These are phyloP conservation scores for Geotrichum aggregatum DNA, from an alignment of 1,139 yeast species.

Conservation along the genomic window DNA sequence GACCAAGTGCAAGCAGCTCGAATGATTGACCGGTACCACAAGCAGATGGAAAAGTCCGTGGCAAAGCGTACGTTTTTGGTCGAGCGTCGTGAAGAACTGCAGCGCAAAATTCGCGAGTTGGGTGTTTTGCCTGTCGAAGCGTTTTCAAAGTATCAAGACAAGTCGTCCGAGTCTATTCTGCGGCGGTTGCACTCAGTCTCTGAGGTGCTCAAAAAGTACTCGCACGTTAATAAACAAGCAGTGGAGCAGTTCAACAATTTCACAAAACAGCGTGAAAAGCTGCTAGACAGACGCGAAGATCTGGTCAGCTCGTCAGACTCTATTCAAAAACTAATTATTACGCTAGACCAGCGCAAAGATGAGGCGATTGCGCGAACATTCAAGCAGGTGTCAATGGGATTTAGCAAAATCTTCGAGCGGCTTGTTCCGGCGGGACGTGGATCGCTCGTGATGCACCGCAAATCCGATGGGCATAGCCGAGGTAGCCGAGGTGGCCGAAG, in stretches of 20 bases:
- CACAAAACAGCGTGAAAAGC: slow-evolving; percentile 65
- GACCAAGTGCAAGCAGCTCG: slow-evolving; percentile 54
- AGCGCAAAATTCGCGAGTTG: slow-evolving; percentile 69
- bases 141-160: slow-evolving; percentile 47
- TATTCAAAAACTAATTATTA: slow-evolving; percentile 67
- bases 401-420: slow-evolving; percentile 67
- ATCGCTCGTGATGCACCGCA: slow-evolving; percentile 59
- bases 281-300: slow-evolving; percentile 59
- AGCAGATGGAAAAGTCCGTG: slow-evolving; percentile 60
- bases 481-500: slow-evolving; percentile 16
- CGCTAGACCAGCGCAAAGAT: slow-evolving; percentile 72
- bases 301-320: slow-evolving; percentile 67
- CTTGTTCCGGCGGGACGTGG: slow-evolving; percentile 86
- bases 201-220: slow-evolving; percentile 56
- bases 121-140: slow-evolving; percentile 90
- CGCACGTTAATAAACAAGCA: slow-evolving; percentile 86
- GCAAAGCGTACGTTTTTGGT: slow-evolving; percentile 59
- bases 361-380: slow-evolving; percentile 79
- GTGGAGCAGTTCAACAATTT: slow-evolving; percentile 77
- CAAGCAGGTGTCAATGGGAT: slow-evolving; percentile 67
- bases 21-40: slow-evolving; percentile 59
- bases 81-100: slow-evolving; percentile 66
- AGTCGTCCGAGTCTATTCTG: slow-evolving; percentile 52
- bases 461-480: slow-evolving; percentile 32
- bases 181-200: slow-evolving; percentile 54